Base-by-base conservation (phyloP, 495 filamentous ascomycete genomes). In the Talaromyces proteolyticus region DNA sequence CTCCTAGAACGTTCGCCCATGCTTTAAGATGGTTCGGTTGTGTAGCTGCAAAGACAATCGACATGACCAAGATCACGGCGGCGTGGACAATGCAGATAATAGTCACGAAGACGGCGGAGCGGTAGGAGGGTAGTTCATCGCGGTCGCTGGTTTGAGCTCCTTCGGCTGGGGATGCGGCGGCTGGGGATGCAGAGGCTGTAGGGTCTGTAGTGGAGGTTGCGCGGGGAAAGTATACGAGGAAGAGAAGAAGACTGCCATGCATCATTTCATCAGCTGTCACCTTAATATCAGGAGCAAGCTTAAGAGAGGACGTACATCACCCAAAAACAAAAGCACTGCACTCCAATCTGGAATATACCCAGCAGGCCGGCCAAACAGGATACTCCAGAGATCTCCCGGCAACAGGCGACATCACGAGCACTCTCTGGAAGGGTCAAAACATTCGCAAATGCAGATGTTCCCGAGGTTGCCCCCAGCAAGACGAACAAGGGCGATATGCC, bases 401-500 rank as follows among this genome's bases (percentile, higher is more conserved):
- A 98, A 70, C 93, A 98, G 41, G 75, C 78, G 6, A 95, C 76
- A 63, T 94, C 91, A 49, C 79, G 80, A 10, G 82, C 78, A 44
- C 86, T 95, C 42, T 79, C 74, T 7, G 86, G 87, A 4, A 94
- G 81, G 0, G 88, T 81, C 11, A 97, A 74, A 61, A 98, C 95
- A 60, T 97, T 97, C 14, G 86, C 88, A 61, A 97, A 86, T 14
- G 88, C 82, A 48, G 86, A 87, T 10, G 91, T 95, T 43, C 84
- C 84, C 7, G 89, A 92, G 2, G 90, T 95, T 17, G 85, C 86
- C 43, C 94, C 93, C 20, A 98, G 85, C 16, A 97, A 82, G 51
- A 98, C 80, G 58, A 95, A 98, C 59, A 89, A 88, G 3, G 93
- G 92, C 23, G 89, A 95, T 46, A 98, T 92, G 42, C 93, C 93